Percentiles rank a stretch among this genome's conserved stretches.
These are phyloP conservation scores for Penstemon newberryi DNA, from an alignment of 257 asterid genomes.

Conservation along the genomic window DNA sequence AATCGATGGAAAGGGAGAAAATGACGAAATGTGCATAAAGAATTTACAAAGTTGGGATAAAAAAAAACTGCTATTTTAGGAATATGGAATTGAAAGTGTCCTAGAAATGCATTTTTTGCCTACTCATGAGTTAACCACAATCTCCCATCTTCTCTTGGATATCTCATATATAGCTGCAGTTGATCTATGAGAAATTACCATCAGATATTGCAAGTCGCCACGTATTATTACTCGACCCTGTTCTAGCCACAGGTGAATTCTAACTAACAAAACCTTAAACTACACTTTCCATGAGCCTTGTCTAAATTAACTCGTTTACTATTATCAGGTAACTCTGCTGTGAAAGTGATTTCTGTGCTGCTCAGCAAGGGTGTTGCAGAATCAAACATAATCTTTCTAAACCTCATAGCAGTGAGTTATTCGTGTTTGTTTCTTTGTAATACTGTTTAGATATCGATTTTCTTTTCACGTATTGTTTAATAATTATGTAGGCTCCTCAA, in stretches of 20 bases:
- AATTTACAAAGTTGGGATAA: too few relatives aligned
- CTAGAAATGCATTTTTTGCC: background rate
- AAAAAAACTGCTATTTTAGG: too few relatives aligned
- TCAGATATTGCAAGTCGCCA: conserved; percentile 88
- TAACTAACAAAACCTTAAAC: background rate
- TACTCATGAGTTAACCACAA: background rate
- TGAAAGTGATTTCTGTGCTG: conserved; percentile 75
- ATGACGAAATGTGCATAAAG: too few relatives aligned
- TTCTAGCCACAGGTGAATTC: conserved; percentile 81
- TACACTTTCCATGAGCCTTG: background rate
- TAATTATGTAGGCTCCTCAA: conserved; percentile 78
- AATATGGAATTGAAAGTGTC: too few relatives aligned
- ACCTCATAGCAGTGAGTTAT: conserved; percentile 76
- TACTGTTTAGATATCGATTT: background rate
- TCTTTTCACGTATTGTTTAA: background rate
- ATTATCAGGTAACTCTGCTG: conserved; percentile 74
- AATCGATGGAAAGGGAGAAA: too few relatives aligned
- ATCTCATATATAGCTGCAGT: conserved; percentile 45
- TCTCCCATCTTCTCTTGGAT: conserved; percentile 2
- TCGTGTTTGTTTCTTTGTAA: background rate
- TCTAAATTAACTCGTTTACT: background rate
- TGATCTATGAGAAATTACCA: conserved; percentile 92
- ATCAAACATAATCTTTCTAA: conserved; percentile 85
- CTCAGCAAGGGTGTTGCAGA: conserved; percentile 87
- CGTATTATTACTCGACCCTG: conserved; percentile 84